Conservation (phyloP, 2,329 filamentous ascomycete species). For the Parastagonospora nodorum region DNA sequence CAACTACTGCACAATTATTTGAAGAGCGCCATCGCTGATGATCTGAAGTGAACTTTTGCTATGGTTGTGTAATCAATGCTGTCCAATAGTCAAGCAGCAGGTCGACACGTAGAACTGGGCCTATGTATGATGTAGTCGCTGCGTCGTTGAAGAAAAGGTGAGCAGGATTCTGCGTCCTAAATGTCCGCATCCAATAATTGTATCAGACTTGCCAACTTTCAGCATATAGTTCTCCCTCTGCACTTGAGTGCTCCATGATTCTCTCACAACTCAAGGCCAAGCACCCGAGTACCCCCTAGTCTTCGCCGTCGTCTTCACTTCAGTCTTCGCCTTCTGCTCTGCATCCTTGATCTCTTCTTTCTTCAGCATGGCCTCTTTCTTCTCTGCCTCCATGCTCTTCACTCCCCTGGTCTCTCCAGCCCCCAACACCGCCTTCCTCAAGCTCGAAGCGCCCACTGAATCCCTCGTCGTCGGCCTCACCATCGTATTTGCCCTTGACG, state of each 20-base stretch:
- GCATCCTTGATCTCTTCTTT: background rate
- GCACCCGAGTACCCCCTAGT: slow-evolving; percentile 8
- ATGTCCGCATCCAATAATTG: too few relatives aligned
- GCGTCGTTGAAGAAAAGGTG: too few relatives aligned
- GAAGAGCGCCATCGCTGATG: too few relatives aligned
- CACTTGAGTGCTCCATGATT: background rate
- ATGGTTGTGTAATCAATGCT: too few relatives aligned
- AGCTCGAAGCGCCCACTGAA: slow-evolving; percentile 3
- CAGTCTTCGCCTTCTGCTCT: background rate
- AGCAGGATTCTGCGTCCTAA: too few relatives aligned
- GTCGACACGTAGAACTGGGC: too few relatives aligned
- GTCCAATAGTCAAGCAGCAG: too few relatives aligned
- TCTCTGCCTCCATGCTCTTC: background rate
- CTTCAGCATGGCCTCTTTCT: background rate
- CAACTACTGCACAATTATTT: too few relatives aligned
- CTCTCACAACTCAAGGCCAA: slow-evolving; percentile 7
- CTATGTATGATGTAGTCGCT: too few relatives aligned
- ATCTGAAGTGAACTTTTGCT: too few relatives aligned
- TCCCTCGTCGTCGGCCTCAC: background rate
- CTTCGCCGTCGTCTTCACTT: background rate
- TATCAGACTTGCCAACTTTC: background rate
- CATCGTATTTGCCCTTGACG: too few relatives aligned
- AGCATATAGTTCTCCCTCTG: background rate
- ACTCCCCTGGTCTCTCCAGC: background rate
- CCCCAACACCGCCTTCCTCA: slow-evolving; percentile 7